phyloP scores from a whole-genome alignment of 2,329 filamentous ascomycete species.

The Didymella pinodella region DNA sequence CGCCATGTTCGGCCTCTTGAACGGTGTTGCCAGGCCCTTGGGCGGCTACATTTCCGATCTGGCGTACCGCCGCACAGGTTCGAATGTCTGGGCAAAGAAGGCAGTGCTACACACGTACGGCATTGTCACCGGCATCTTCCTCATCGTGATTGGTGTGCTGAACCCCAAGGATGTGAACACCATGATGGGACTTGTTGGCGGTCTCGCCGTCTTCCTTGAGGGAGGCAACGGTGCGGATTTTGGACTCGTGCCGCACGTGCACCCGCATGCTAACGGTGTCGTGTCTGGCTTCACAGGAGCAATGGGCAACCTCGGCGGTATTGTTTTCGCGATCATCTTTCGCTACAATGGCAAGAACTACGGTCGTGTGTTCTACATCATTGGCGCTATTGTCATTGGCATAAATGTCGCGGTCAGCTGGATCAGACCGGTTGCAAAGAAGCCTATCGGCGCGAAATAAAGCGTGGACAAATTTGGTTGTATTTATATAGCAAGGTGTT shows the following conservation, averaged over 20 bases:
- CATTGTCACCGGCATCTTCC: constrained; percentile 65
- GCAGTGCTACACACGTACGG: constrained; percentile 63
- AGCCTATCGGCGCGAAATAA: constrained; percentile 45
- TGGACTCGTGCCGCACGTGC: constrained; percentile 82
- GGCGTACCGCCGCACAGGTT: constrained; percentile 56
- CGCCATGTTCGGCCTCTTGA: constrained; percentile 76
- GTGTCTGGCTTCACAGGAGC: constrained; percentile 80
- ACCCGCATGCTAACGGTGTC: constrained; percentile 79
- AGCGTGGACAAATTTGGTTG: background rate
- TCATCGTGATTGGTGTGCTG: constrained; percentile 65
- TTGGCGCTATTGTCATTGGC: constrained; percentile 75
- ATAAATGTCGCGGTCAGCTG: constrained; percentile 71
- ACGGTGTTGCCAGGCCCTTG: constrained; percentile 69
- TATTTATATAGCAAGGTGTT: constrained; percentile 15
- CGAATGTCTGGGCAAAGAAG: constrained; percentile 69
- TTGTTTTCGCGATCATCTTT: constrained; percentile 83
- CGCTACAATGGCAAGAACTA: constrained; percentile 74
- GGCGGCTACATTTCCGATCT: constrained; percentile 67
- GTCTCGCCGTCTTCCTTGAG: constrained; percentile 81
- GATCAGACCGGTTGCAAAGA: constrained; percentile 65
- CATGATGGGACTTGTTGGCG: constrained; percentile 77
- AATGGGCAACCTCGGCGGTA: constrained; percentile 82
- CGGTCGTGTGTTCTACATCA: constrained; percentile 76
- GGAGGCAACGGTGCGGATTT: constrained; percentile 86
- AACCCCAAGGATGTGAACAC: constrained; percentile 67